Base-by-base conservation (phyloP, 192 early-diverging fungal species). In the Lobulomyces angularis region DNA sequence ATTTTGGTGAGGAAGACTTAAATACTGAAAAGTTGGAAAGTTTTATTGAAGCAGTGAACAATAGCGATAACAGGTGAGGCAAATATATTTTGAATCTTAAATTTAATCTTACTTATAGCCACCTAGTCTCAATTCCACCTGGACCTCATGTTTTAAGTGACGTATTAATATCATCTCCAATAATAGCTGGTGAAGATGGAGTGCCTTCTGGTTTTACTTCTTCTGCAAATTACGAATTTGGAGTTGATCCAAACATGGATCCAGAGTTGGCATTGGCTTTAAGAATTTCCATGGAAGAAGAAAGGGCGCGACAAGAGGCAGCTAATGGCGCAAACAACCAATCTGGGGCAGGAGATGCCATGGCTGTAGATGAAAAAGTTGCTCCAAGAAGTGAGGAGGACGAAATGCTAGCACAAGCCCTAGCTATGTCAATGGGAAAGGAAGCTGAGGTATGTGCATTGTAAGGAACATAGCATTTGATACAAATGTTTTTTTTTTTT, bases 231-330 rank as follows among this genome's bases (percentile, higher is more conserved):
- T 94, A 86, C 71, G 90, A 89, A 41, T 91, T 90, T 79, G 88
- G 87, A 0, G 84, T 92, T 20, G 93, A 97, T 51, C 84, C 88
- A 26, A 86, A 71, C 42, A 58, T 92, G 48, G 93, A 97, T 55
- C 91, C 90, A 5, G 93, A 95, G 56, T 56, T 97, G 34, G 93
- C 91, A 0, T 47, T 89, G 62, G 90, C 91, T 1, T 56, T 97
- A 40, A 78, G 88, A 46, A 95, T 97, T 63, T 95, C 91, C 17
- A 58, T 95, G 67, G 88, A 92, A 53, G 93, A 97, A 59, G 93
- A 95, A 49, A 77, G 80, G 34, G 90, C 88, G 24, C 74, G 93
- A 53, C 91, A 92, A 44, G 82, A 80, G 31, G 68, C 76, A 26
- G 16, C 53, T 20, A 45, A 43, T 22, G 50, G 56, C 16, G 54